Evolutionary conservation across 148 eudicot species (phyloP).

Genomic region (Chenopodium berlandieri): DNA sequence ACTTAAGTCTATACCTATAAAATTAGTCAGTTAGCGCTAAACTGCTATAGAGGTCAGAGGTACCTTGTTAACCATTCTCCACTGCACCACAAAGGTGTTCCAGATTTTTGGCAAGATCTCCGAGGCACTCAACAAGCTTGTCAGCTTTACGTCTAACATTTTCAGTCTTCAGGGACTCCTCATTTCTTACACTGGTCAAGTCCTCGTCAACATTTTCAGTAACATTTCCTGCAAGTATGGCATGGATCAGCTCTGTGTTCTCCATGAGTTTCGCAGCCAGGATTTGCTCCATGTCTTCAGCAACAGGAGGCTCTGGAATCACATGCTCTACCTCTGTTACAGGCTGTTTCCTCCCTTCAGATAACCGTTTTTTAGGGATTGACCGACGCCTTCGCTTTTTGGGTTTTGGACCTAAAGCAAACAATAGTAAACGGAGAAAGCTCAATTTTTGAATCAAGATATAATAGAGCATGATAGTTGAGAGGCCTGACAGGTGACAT

Average conservation of each 20-base stretch:
- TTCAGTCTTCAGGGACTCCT: slow-evolving; percentile 33
- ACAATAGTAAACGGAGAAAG: neutral
- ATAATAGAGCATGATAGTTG: neutral
- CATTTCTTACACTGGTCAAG: slow-evolving; percentile 32
- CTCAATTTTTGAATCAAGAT: neutral
- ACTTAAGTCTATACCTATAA: neutral
- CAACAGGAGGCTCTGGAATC: slow-evolving; percentile 17
- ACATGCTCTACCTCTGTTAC: slow-evolving; percentile 11
- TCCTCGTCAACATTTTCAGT: slow-evolving; percentile 27
- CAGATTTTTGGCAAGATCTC: slow-evolving; percentile 46
- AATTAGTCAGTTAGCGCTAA: slow-evolving; percentile 10
- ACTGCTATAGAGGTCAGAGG: slow-evolving; percentile 5
- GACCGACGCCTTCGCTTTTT: slow-evolving; percentile 22
- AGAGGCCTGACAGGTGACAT: neutral
- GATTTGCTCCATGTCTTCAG: slow-evolving; percentile 30
- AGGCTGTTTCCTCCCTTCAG: slow-evolving; percentile 12
- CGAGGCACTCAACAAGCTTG: slow-evolving; percentile 54
- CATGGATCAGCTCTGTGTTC: slow-evolving; percentile 47
- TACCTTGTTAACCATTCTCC: slow-evolving; percentile 25
- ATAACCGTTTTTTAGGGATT: slow-evolving; percentile 8
- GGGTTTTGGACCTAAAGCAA: slow-evolving; percentile 19
- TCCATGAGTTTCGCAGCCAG: slow-evolving; percentile 48
- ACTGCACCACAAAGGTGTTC: slow-evolving; percentile 48
- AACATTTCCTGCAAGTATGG: slow-evolving; percentile 39
- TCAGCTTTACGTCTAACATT: slow-evolving; percentile 52